Percentiles rank a stretch among this genome's conserved stretches.
These are phyloP conservation scores for Nicotiana tabacum DNA, from an alignment of 257 asterid species.

Conservation along the genomic window DNA sequence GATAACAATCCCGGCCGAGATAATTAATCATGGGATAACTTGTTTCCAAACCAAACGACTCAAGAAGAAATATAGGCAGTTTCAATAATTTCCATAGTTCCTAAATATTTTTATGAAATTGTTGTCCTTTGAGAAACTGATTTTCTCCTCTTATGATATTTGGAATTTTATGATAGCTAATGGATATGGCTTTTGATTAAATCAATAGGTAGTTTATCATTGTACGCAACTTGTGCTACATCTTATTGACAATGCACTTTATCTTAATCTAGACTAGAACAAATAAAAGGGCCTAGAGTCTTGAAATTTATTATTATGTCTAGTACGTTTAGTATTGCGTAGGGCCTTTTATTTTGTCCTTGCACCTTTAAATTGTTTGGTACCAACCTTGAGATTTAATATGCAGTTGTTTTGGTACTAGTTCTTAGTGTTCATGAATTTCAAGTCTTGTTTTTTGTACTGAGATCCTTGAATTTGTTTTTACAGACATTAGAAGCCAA, in stretches of 20 bases:
- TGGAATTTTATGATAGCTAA: neutral
- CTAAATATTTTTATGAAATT: neutral
- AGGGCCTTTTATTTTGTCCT: neutral
- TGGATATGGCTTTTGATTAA: neutral
- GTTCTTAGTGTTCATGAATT: neutral
- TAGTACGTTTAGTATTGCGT: neutral
- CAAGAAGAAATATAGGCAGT: no score
- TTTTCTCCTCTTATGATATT: neutral
- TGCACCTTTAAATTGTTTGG: neutral
- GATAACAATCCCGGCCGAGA: no score
- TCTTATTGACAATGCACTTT: neutral
- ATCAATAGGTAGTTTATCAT: neutral
- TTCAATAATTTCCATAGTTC: no score
- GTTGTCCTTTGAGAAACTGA: neutral
- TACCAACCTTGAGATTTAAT: neutral
- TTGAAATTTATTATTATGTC: neutral
- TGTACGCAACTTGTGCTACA: neutral
- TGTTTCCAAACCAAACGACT: no score
- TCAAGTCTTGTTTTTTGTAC: neutral
- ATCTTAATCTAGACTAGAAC: neutral
- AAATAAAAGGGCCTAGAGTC: neutral
- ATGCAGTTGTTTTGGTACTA: neutral
- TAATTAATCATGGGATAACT: no score
- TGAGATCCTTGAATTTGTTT: neutral
- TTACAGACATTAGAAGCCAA: slow-evolving; percentile 9